Percentiles rank a stretch among this genome's conserved stretches.
Evolutionary conservation across 2,329 filamentous ascomycete species (phyloP).

Genomic region (Trichoderma oligosporum): DNA sequence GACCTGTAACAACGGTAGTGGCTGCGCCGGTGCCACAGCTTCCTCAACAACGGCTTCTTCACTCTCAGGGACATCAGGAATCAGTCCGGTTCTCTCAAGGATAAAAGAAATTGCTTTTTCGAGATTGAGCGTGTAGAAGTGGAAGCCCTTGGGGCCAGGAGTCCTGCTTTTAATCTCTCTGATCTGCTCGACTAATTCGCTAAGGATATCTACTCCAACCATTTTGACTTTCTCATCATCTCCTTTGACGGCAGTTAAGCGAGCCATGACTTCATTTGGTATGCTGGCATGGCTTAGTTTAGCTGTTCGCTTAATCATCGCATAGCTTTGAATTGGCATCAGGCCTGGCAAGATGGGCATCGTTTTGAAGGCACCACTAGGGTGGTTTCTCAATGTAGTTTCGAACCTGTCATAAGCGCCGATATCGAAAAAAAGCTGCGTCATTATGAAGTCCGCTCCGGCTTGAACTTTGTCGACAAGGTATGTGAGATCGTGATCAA

Average conservation of each 20-base stretch:
- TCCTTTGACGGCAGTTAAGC: conserved; percentile 68
- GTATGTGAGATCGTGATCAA: conserved; percentile 81
- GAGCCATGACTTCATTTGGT: conserved; percentile 64
- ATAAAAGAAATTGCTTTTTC: conserved; percentile 96
- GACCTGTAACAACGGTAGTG: conserved; percentile 29
- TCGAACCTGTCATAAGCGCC: conserved; percentile 81
- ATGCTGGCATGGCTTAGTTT: conserved; percentile 90
- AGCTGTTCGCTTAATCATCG: conserved; percentile 88
- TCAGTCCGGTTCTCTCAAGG: conserved; percentile 78
- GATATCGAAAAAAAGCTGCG: conserved; percentile 92
- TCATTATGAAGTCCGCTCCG: conserved; percentile 97
- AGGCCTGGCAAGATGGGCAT: conserved; percentile 90
- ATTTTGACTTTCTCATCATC: conserved; percentile 80
- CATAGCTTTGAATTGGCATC: conserved; percentile 97
- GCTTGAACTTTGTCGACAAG: conserved; percentile 86
- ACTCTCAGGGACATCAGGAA: conserved; percentile 59
- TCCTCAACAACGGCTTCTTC: conserved; percentile 52
- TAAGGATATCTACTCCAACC: conserved; percentile 76
- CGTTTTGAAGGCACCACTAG: conserved; percentile 78
- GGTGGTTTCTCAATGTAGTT: conserved; percentile 68
- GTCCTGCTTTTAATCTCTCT: conserved; percentile 58
- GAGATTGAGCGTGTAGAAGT: conserved; percentile 95
- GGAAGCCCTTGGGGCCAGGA: conserved; percentile 71
- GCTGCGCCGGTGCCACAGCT: conserved; percentile 16
- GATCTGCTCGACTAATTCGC: conserved; percentile 77